Evolutionary conservation across 1,284 basidiomycete genomes (phyloP), one percentile per base, ranked within the genome.

Genomic region (Melampsora larici-populina): DNA sequence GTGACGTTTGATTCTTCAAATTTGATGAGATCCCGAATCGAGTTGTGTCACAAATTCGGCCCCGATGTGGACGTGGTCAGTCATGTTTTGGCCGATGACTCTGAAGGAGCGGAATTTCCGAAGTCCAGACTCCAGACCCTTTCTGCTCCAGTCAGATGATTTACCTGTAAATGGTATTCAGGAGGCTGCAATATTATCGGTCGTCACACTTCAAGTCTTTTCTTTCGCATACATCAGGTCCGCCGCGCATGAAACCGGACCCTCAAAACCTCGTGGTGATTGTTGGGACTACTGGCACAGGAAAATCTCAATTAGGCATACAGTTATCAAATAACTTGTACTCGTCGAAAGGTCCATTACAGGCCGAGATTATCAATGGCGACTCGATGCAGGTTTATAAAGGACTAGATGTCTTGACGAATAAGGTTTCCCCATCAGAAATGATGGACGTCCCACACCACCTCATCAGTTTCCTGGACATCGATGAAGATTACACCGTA

Each of bases 371-470:
- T 80, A 91, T 99, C 82, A 97, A 97, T 81, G 92, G 94, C 11
- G 97, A 99, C 85, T 90, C 96, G 13, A 99, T 99, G 95, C 97
- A 99, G 85, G 90, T 95, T 18, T 99, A 99, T 84, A 86, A 87
- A n/a, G 95, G 96, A 0, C 87, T 99, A 81, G 92, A 98, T 83
- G 87, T 97, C 72, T 91, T 98, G 81, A 99, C 97, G 26, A 99
- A 99, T 85, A 99, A 99, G 85, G 89, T 95, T 11, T 90, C 93
- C 0, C 80, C 85, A 18, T 85, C 87, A 40, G 94, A 99, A 84
- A 90, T 88, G 84, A 86, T 88, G 62, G 94, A 92, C 0, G 86
- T 99, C 21, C 89, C 90, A 60, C 97, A 99, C 85, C 90, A 92
- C 79, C 87, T 98, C 13, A 90, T 99, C 88, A 91, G 89, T 69